These are phyloP conservation scores for Ceratopteris richardii DNA, from an alignment of 75 land plant genomes.

Conservation along the genomic window DNA sequence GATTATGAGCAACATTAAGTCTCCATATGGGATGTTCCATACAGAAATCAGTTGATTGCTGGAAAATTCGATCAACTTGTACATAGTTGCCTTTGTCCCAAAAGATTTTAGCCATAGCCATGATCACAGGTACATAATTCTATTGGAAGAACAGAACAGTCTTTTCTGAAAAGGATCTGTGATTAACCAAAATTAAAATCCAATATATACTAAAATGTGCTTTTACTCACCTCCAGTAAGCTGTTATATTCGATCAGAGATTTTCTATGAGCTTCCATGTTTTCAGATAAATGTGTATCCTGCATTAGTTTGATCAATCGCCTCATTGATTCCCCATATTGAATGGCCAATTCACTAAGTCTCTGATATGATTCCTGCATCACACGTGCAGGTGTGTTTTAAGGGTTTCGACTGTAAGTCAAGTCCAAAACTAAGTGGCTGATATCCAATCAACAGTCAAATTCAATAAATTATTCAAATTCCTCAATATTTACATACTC, in stretches of 20 bases:
- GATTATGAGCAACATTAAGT: slow-evolving; percentile 34
- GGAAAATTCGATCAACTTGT: slow-evolving; percentile 30
- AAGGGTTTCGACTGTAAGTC: background rate
- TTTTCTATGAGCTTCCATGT: slow-evolving; percentile 21
- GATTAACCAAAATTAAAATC: no score
- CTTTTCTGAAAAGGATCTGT: no score
- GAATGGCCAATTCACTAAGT: slow-evolving; percentile 23
- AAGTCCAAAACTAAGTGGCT: no score
- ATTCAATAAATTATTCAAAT: no score
- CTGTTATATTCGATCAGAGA: slow-evolving; percentile 23
- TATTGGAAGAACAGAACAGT: background rate
- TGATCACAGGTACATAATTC: slow-evolving; percentile 28
- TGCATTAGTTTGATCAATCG: slow-evolving; percentile 29
- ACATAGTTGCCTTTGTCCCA: slow-evolving; percentile 37
- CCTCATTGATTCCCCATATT: slow-evolving; percentile 22
- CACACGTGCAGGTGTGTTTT: background rate
- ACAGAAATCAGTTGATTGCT: slow-evolving; percentile 30
- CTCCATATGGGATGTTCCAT: slow-evolving; percentile 29
- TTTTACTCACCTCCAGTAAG: slow-evolving; percentile 21
- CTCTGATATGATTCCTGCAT: slow-evolving; percentile 33
- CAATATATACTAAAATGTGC: no score
- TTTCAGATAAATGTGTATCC: slow-evolving; percentile 19
- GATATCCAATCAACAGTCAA: no score
- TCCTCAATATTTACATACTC: no score
- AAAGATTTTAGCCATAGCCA: slow-evolving; percentile 40